phyloP scores from a whole-genome alignment of 768 basidiomycete species.

The Chalciporus pseudorubinellus region DNA sequence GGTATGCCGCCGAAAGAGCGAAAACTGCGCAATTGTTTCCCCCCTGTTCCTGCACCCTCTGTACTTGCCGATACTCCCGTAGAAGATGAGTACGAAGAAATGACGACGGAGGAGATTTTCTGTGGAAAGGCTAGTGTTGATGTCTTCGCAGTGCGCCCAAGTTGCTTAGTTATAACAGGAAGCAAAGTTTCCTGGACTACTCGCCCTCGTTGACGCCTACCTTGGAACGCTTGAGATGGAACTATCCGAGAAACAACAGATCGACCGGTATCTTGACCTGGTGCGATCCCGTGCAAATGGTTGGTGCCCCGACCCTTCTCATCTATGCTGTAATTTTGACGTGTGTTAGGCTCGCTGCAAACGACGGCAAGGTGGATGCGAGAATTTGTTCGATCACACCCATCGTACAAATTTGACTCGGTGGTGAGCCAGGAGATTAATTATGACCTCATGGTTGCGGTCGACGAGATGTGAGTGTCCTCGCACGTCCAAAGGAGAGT shows the following conservation, averaged over 20 bases:
- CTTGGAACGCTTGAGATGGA: constrained; percentile 83
- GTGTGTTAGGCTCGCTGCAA: constrained; percentile 59
- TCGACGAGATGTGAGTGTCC: constrained; percentile 84
- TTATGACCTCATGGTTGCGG: constrained; percentile 84
- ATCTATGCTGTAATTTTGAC: constrained; percentile 1
- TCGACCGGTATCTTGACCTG: constrained; percentile 77
- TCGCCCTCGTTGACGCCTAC: constrained; percentile 81
- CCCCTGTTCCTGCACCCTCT: constrained; percentile 45
- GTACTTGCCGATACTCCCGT: constrained; percentile 54
- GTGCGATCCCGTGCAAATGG: constrained; percentile 79
- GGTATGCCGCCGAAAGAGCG: constrained; percentile 52
- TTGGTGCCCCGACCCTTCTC: constrained; percentile 32
- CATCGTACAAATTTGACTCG: constrained; percentile 91
- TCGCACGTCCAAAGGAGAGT: background rate
- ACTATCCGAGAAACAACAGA: constrained; percentile 52
- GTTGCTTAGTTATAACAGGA: constrained; percentile 41
- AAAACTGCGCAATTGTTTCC: constrained; percentile 71
- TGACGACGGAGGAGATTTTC: constrained; percentile 90
- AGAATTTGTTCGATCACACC: constrained; percentile 86
- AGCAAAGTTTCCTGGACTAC: constrained; percentile 69
- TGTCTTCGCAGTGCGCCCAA: background rate
- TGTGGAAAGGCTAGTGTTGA: constrained; percentile 72
- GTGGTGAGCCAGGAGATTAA: constrained; percentile 89
- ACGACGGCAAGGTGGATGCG: constrained; percentile 95
- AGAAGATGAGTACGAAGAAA: constrained; percentile 87